Evolutionary conservation across 371 early-diverging fungal species (phyloP), one percentile per base, ranked within the genome.

Genomic region (Mucor mucedo): DNA sequence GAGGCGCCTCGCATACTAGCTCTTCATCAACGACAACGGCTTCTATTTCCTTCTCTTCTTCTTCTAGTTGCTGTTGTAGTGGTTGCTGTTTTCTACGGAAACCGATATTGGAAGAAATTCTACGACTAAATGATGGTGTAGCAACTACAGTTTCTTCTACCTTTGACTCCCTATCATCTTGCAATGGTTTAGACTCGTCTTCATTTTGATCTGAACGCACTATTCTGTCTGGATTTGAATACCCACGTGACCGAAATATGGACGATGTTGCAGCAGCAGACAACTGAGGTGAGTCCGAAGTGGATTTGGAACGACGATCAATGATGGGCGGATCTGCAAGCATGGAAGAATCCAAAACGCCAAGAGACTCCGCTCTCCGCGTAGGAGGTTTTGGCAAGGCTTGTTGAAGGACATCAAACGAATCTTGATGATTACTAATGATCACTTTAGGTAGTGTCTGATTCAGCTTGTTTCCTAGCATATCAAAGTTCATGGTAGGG

Each of bases 351-450:
- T 55, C 56, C n/a, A 62, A 16, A 10, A 47, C 33, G 38, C 48
- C 55, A 35, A 66, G 55, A 14, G 67, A 61, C 45, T 63, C 63
- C 13, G 67, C 48, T 66, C 67, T 48, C n/a, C 67, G 67, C 2
- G 61, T 28, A 21, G 65, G 65, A 14, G 65, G 59, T 35, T 65
- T 58, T 40, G 27, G 35, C 27, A 13, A 38, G 4, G 65, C 32
- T 2, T 58, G n/a, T 21, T 49, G 16, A 7, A 64, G 14, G 6
- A 45, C 28, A 21, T 53, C 49, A 33, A 39, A 29, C 47, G 41
- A 7, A 2, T 53, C 53, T 16, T 63, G 52, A 29, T 44, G 53
- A 50, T 30, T 50, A 0, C 29, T 52, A 8, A 64, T 16, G 4
- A 49, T 32, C 6, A 55, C 50, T 32, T 47, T 63, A 27, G 63